Evolutionary conservation across 768 basidiomycete species (phyloP).

Genomic region (Lepiota brunneoincarnata): DNA sequence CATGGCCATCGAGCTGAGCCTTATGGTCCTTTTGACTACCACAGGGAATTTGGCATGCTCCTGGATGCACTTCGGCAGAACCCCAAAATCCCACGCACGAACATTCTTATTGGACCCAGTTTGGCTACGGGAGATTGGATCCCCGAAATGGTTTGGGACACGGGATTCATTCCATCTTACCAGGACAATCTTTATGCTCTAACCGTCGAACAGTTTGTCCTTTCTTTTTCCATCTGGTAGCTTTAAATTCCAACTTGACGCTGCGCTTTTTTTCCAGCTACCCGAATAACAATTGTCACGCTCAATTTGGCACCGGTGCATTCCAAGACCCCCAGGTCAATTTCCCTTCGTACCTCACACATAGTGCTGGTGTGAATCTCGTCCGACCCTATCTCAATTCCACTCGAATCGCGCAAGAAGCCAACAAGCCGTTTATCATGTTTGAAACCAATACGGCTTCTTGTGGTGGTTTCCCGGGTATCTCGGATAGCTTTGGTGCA

Average conservation of each 20-base stretch:
- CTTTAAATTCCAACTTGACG: neutral
- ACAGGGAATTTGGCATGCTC: conserved; percentile 43
- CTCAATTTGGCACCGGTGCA: conserved; percentile 40
- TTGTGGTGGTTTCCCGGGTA: conserved; percentile 66
- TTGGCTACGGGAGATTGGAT: conserved; percentile 55
- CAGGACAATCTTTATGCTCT: conserved; percentile 31
- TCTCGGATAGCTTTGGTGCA: conserved; percentile 61
- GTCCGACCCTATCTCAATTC: conserved; percentile 52
- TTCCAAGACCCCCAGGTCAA: conserved; percentile 38
- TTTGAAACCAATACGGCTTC: conserved; percentile 71
- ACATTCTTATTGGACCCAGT: conserved; percentile 59
- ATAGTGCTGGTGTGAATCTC: conserved; percentile 48
- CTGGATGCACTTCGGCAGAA: conserved; percentile 35
- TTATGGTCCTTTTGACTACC: conserved; percentile 38
- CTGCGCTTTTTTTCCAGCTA: conserved; percentile 23
- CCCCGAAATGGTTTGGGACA: conserved; percentile 44
- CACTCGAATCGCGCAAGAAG: conserved; percentile 38
- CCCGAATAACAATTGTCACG: conserved; percentile 58
- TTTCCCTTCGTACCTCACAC: conserved; percentile 58
- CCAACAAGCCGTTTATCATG: conserved; percentile 55
- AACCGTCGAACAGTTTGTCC: neutral
- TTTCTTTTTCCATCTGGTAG: neutral
- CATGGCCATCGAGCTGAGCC: conserved; percentile 20
- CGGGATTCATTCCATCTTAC: conserved; percentile 46
- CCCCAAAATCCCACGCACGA: conserved; percentile 29